Evolutionary conservation across 495 filamentous ascomycete species (phyloP).

Genomic region (Staphylotrichum longicolle): DNA sequence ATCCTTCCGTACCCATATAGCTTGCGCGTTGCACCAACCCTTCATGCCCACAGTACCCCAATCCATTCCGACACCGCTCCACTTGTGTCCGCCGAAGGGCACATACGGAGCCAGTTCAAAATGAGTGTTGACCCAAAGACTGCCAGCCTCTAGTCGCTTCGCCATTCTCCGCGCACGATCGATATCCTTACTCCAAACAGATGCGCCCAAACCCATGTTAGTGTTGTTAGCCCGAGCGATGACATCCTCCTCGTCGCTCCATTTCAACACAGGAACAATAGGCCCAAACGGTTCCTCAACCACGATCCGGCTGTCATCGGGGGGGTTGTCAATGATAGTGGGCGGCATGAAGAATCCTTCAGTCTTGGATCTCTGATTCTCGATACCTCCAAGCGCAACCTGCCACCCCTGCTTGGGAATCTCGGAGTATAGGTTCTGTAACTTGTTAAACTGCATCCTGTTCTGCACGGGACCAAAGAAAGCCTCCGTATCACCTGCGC

Average conservation of each 20-base stretch:
- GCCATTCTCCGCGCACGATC: constrained; percentile 50
- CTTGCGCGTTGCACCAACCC: too few relatives aligned
- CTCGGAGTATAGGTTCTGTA: constrained; percentile 38
- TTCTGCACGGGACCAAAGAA: constrained; percentile 61
- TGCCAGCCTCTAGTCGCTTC: constrained; percentile 49
- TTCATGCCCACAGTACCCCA: constrained; percentile 32
- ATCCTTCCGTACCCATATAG: too few relatives aligned
- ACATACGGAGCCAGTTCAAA: constrained; percentile 40
- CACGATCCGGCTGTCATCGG: constrained; percentile 41
- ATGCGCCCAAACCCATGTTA: constrained; percentile 53
- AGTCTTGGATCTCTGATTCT: constrained; percentile 19
- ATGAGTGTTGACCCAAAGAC: constrained; percentile 56
- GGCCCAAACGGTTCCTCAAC: constrained; percentile 53
- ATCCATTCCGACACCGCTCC: constrained; percentile 57
- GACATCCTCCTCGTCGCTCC: constrained; percentile 54
- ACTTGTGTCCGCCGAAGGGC: constrained; percentile 57
- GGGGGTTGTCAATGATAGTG: constrained; percentile 46
- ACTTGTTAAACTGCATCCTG: constrained; percentile 41
- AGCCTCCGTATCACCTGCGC: constrained; percentile 34
- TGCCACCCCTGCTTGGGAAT: constrained; percentile 43
- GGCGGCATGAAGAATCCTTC: constrained; percentile 43
- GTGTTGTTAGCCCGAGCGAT: constrained; percentile 52
- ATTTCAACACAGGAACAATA: constrained; percentile 55
- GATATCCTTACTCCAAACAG: constrained; percentile 52
- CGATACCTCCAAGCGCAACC: constrained; percentile 34